Conservation (phyloP, 2,329 filamentous ascomycete genomes). For the Diaporthe humulicola region DNA sequence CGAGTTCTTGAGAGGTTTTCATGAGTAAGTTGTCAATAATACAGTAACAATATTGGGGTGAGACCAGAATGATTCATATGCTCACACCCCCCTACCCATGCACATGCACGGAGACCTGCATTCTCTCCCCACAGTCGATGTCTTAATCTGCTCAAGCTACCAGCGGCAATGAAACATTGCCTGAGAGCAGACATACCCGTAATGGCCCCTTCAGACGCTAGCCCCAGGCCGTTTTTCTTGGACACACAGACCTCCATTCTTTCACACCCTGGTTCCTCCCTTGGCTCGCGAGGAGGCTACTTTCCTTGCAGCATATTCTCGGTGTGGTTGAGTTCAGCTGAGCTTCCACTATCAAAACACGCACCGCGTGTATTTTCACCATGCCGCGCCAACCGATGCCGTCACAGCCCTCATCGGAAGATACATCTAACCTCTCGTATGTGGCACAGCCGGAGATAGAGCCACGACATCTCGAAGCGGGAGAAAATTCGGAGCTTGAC, state of each 20-base stretch:
- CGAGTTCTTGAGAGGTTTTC: not conserved
- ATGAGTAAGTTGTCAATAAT: constrained; percentile 2
- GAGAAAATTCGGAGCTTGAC: not conserved
- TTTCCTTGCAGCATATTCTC: not conserved
- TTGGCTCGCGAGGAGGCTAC: not conserved
- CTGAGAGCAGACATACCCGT: not conserved
- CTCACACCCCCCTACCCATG: constrained; percentile 21
- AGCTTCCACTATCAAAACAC: not conserved
- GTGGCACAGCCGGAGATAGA: not conserved
- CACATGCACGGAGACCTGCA: constrained; percentile 9
- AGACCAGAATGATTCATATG: not conserved
- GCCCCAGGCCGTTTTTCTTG: constrained; percentile 11
- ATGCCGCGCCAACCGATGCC: not conserved
- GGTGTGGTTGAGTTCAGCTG: not conserved
- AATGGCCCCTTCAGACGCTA: not conserved
- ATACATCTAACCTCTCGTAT: not conserved
- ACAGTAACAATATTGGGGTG: not conserved
- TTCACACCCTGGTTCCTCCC: not conserved
- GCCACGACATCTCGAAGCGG: not conserved
- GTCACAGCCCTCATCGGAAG: not conserved
- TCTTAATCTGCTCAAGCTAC: constrained; percentile 17
- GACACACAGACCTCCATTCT: constrained; percentile 1
- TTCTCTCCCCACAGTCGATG: not conserved
- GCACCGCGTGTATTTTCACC: not conserved
- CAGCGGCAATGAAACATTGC: not conserved